Conservation (phyloP, 768 basidiomycete genomes). For the Saitozyma sp. region DNA sequence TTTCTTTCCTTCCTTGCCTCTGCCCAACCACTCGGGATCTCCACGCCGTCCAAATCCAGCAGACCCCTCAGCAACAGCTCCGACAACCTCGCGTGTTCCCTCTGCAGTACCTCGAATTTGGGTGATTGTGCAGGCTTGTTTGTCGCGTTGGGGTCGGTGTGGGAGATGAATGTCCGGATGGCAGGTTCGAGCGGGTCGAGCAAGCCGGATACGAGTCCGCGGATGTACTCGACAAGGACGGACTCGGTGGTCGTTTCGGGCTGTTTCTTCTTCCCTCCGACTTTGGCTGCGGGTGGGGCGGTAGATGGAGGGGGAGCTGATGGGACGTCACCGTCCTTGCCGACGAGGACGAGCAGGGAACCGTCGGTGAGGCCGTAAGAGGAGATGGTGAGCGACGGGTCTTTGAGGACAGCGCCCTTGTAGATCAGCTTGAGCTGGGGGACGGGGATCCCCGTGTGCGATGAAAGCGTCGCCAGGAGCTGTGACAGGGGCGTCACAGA, state of each 20-base stretch:
- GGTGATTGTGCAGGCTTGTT: conserved; percentile 40
- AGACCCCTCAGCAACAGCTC: conserved; percentile 86
- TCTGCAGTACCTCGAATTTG: conserved; percentile 47
- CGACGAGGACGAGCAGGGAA: conserved; percentile 71
- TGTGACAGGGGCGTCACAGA: conserved; percentile 46
- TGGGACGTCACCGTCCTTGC: conserved; percentile 53
- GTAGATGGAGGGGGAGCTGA: conserved; percentile 14
- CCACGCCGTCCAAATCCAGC: conserved; percentile 78
- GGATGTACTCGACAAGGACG: conserved; percentile 37
- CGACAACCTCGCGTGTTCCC: conserved; percentile 64
- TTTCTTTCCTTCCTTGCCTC: conserved; percentile 78
- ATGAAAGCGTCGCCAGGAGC: conserved; percentile 60
- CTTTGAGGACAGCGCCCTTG: conserved; percentile 86
- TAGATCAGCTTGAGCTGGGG: conserved; percentile 81
- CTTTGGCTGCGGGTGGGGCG: conserved; percentile 11
- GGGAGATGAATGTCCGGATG: conserved; percentile 31
- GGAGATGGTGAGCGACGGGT: conserved; percentile 69
- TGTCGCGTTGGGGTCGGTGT: conserved; percentile 29
- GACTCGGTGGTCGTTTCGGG: conserved; percentile 35
- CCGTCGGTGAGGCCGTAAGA: conserved; percentile 71
- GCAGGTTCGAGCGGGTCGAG: conserved; percentile 29
- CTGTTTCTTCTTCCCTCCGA: conserved; percentile 33
- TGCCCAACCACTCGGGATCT: conserved; percentile 71
- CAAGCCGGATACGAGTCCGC: conserved; percentile 13
- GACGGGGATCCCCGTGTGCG: conserved; percentile 70